phyloP scores from a whole-genome alignment of 2,329 filamentous ascomycete species.

The Cercospora sp. region DNA sequence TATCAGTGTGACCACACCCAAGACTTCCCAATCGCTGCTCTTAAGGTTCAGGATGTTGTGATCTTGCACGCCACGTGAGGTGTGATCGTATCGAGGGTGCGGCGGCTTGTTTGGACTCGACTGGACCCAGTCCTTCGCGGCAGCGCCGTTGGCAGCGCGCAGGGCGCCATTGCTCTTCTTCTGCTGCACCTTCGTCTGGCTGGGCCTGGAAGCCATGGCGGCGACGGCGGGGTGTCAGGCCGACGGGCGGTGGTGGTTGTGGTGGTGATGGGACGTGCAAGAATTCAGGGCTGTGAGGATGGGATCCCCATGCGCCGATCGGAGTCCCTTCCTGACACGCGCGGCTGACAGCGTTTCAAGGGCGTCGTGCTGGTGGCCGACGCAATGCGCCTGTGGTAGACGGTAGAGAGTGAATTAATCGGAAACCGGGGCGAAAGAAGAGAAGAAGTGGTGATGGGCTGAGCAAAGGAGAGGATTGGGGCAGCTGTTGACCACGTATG shows the following conservation, averaged over 20 bases:
- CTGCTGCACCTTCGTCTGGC: conserved; percentile 20
- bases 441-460: conserved; percentile 2
- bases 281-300: neutral
- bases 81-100: conserved; percentile 57
- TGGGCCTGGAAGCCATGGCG: conserved; percentile 27
- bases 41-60: conserved; percentile 91
- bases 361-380: conserved; percentile 6
- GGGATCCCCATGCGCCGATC: conserved; percentile 7
- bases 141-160: conserved; percentile 21
- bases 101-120: conserved; percentile 39
- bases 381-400: neutral
- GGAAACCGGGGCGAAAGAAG: neutral
- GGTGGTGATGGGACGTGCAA: neutral
- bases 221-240: neutral
- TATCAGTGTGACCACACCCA: conserved; percentile 70
- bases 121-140: conserved; percentile 26
- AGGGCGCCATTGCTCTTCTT: conserved; percentile 18
- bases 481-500: conserved; percentile 1
- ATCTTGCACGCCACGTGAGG: conserved; percentile 77
- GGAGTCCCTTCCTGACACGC: neutral
- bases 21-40: conserved; percentile 75
- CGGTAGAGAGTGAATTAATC: neutral
- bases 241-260: neutral
- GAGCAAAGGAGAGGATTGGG: neutral
- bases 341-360: neutral